phyloP scores from a whole-genome alignment of 139 green algal genomes.

The Astrephomene gubernaculifera region DNA sequence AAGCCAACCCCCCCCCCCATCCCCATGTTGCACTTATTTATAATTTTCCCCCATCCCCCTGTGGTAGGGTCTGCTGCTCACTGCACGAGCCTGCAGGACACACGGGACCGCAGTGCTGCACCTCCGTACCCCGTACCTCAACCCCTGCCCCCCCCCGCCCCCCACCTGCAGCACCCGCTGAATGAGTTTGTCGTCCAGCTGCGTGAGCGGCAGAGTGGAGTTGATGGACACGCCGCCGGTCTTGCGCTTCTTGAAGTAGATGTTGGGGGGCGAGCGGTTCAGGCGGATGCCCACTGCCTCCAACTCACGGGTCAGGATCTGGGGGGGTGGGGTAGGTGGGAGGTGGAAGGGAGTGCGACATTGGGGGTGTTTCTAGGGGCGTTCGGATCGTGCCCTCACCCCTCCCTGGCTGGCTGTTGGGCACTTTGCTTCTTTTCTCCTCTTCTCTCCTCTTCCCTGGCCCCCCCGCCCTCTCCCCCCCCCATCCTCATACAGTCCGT shows the following conservation, averaged over 20 bases:
- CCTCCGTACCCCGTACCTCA: background rate
- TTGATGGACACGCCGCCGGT: conserved; percentile 95
- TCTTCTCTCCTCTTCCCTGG: background rate
- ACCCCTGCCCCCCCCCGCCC: background rate
- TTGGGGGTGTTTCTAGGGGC: background rate
- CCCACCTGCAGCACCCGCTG: conserved; percentile 87
- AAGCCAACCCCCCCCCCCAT: too few relatives aligned
- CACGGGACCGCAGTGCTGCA: too few relatives aligned
- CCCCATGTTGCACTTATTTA: too few relatives aligned
- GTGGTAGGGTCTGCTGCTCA: too few relatives aligned
- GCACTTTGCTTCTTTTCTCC: background rate
- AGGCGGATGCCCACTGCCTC: conserved; percentile 95
- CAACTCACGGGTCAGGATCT: conserved; percentile 96
- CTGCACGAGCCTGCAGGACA: too few relatives aligned
- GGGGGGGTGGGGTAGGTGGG: background rate
- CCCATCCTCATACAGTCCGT: too few relatives aligned
- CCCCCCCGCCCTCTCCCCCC: background rate
- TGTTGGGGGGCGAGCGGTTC: conserved; percentile 88
- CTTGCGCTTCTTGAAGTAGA: conserved; percentile 98
- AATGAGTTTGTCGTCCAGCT: conserved; percentile 95
- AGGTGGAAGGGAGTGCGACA: background rate
- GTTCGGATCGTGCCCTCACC: background rate
- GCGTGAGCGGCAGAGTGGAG: conserved; percentile 84
- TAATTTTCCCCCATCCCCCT: too few relatives aligned
- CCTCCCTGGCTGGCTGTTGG: background rate